A percentile compares a stretch with the other conserved stretches of the same genome.
phyloP scores from a whole-genome alignment of 2,329 filamentous ascomycete species.

The Zymoseptoria brevis region DNA sequence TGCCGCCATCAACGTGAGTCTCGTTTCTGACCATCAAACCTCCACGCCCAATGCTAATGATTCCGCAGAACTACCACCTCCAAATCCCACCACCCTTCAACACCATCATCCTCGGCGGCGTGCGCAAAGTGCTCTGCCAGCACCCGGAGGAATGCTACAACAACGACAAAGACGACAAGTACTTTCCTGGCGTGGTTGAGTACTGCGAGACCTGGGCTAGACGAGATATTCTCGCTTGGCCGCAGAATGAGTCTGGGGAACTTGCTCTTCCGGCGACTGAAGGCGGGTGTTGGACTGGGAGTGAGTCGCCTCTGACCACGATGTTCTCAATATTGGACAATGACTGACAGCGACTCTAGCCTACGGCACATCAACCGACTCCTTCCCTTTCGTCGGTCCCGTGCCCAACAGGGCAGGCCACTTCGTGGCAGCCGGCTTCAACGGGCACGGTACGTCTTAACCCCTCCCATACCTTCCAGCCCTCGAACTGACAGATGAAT shows the following conservation, averaged over 20 bases:
- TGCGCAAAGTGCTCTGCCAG: conserved; percentile 22
- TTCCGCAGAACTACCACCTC: conserved; percentile 24
- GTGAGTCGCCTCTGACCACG: conserved; percentile 8
- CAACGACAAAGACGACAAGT: conserved; percentile 24
- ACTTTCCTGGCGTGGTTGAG: conserved; percentile 22
- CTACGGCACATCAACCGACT: conserved; percentile 7
- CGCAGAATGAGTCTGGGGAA: conserved; percentile 10
- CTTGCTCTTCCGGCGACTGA: conserved; percentile 17
- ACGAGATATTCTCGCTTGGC: conserved; percentile 23
- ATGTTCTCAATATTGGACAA: not conserved
- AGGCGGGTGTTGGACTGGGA: conserved; percentile 27
- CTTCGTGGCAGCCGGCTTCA: conserved; percentile 24
- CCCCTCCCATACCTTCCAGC: not conserved
- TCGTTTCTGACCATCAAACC: not conserved
- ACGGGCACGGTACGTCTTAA: conserved; percentile 19
- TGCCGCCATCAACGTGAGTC: conserved; percentile 19
- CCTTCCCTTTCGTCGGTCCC: conserved; percentile 24
- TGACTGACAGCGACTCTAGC: conserved; percentile 3
- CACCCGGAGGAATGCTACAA: conserved; percentile 17
- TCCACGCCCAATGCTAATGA: not conserved
- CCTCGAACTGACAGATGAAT: not conserved
- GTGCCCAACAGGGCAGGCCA: conserved; percentile 20
- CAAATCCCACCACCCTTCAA: conserved; percentile 28
- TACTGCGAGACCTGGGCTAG: conserved; percentile 26
- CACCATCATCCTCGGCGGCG: conserved; percentile 26